Percentiles rank a stretch among this genome's conserved stretches.
phyloP scores from a whole-genome alignment of 805 yeast species.

The Tetrapisispora nanseiensis region DNA sequence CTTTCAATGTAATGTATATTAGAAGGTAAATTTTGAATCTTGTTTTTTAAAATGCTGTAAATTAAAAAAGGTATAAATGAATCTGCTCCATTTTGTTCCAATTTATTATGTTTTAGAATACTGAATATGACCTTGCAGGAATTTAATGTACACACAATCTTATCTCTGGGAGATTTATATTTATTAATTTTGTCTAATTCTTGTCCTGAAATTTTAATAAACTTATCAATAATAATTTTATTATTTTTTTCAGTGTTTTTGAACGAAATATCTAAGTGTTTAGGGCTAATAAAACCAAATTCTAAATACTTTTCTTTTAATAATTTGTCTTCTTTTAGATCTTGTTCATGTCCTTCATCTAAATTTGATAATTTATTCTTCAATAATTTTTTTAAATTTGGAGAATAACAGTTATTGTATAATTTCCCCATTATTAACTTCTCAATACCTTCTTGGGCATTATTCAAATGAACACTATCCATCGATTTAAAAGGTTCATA shows the following conservation, averaged over 20 bases:
- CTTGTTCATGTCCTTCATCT: conserved; percentile 50
- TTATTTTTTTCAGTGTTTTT: conserved; percentile 24
- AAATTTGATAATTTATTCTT: conserved; percentile 29
- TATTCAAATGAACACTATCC: conserved; percentile 49
- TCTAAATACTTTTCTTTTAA: conserved; percentile 46
- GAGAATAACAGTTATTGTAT: conserved; percentile 71
- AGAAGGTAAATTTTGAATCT: conserved; percentile 56
- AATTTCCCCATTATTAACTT: conserved; percentile 84
- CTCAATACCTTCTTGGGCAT: conserved; percentile 85
- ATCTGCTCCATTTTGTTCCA: conserved; percentile 80
- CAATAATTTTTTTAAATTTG: conserved; percentile 29
- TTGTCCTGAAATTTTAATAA: conserved; percentile 53
- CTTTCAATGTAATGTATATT: conserved; percentile 79
- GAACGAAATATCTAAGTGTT: conserved; percentile 66
- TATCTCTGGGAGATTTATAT: conserved; percentile 90
- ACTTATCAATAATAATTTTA: conserved; percentile 34
- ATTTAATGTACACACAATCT: conserved; percentile 81
- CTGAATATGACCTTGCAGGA: conserved; percentile 91
- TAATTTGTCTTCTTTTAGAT: conserved; percentile 48
- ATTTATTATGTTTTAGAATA: conserved; percentile 53
- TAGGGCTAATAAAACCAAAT: conserved; percentile 62
- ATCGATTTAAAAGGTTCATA: conserved; percentile 69
- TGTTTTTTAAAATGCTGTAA: conserved; percentile 62
- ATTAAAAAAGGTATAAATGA: conserved; percentile 85
- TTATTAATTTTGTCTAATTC: conserved; percentile 72